Evolutionary conservation across 768 basidiomycete genomes (phyloP).

Genomic region (Glaciozyma antarctica): DNA sequence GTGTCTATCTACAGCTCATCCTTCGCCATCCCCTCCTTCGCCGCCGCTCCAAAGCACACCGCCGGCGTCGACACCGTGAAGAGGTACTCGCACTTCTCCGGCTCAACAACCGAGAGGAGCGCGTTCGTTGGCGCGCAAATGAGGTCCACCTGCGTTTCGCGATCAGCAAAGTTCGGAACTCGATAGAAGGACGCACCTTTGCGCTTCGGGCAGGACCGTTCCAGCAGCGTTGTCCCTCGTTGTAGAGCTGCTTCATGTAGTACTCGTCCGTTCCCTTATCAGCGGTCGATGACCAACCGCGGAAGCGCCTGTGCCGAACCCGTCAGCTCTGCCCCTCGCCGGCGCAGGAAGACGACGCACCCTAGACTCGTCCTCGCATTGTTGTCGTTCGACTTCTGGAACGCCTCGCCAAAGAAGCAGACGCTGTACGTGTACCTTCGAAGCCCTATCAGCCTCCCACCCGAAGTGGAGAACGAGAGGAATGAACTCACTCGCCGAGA

Average conservation of each 20-base stretch:
- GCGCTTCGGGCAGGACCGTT: slow-evolving; percentile 75
- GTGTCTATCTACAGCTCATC: slow-evolving; percentile 17
- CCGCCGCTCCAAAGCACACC: slow-evolving; percentile 13
- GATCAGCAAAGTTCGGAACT: slow-evolving; percentile 5
- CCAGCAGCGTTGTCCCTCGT: slow-evolving; percentile 66
- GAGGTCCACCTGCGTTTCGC: slow-evolving; percentile 54
- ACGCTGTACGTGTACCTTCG: slow-evolving; percentile 87
- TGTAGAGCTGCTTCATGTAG: slow-evolving; percentile 74
- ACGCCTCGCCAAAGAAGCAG: slow-evolving; percentile 79
- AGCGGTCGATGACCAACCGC: slow-evolving; percentile 65
- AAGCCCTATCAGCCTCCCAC: background rate
- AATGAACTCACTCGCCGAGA: slow-evolving; percentile 69
- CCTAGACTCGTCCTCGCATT: slow-evolving; percentile 69
- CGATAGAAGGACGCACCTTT: slow-evolving; percentile 46
- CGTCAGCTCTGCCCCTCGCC: background rate
- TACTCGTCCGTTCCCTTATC: slow-evolving; percentile 54
- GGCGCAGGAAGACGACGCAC: slow-evolving; percentile 45
- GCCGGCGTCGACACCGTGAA: slow-evolving; percentile 34
- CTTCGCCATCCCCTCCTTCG: background rate
- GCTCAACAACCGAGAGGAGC: slow-evolving; percentile 65
- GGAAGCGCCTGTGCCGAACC: slow-evolving; percentile 45
- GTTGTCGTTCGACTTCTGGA: slow-evolving; percentile 76
- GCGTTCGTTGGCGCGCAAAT: slow-evolving; percentile 78
- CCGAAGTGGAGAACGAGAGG: background rate
- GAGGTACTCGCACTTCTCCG: slow-evolving; percentile 66